Conservation (phyloP, 768 basidiomycete species). For the Nidularia sp. region DNA sequence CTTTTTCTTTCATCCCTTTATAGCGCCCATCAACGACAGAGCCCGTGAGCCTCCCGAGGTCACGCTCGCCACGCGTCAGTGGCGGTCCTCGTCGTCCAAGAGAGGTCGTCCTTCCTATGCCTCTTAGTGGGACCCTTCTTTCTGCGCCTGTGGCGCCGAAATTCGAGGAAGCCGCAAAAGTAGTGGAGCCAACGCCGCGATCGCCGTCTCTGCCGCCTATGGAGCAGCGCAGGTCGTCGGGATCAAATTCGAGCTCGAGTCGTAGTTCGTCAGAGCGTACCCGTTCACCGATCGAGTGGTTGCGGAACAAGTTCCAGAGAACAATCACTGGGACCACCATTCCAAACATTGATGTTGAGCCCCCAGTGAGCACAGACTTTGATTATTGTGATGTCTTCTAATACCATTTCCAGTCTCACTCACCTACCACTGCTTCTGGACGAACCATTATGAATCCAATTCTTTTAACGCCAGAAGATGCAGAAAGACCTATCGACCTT, state of each 20-base stretch:
- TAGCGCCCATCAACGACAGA: constrained; percentile 6
- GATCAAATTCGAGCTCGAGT: background rate
- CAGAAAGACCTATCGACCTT: constrained; percentile 3
- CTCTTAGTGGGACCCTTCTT: constrained; percentile 10
- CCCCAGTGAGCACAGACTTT: constrained; percentile 33
- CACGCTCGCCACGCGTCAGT: background rate
- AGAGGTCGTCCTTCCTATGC: constrained; percentile 20
- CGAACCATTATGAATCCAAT: constrained; percentile 26
- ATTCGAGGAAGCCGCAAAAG: background rate
- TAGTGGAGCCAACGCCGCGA: background rate
- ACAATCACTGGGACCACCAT: constrained; percentile 19
- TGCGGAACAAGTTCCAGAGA: constrained; percentile 12
- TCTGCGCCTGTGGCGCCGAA: background rate
- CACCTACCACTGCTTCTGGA: constrained; percentile 29
- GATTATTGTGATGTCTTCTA: background rate
- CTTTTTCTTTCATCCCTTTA: constrained; percentile 1
- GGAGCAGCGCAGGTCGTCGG: constrained; percentile 1
- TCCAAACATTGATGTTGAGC: constrained; percentile 39
- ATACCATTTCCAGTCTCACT: constrained; percentile 26
- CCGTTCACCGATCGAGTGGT: constrained; percentile 15
- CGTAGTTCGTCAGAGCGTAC: background rate
- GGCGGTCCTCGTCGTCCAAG: constrained; percentile 21
- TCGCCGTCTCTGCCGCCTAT: constrained; percentile 7
- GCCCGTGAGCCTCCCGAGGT: background rate
- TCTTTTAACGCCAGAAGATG: constrained; percentile 39